Percentiles rank a stretch among this genome's conserved stretches.
Evolutionary conservation across 768 basidiomycete species (phyloP).

Genomic region (Mycena pura): DNA sequence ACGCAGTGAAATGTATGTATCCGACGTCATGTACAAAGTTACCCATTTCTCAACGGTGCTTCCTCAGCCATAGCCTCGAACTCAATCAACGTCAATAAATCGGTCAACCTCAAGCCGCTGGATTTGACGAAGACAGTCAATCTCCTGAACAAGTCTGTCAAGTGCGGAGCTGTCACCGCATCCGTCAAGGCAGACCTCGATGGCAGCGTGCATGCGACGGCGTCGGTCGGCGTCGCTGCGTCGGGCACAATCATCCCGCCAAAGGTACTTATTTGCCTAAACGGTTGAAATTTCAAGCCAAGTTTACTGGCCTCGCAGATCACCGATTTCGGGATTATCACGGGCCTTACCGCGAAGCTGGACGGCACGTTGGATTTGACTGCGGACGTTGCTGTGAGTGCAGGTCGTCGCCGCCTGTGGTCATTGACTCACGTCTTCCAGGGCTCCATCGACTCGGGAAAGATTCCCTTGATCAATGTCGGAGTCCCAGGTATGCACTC

Average conservation of each 20-base stretch:
- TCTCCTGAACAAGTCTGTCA: constrained; percentile 33
- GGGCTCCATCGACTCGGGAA: constrained; percentile 51
- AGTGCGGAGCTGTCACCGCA: constrained; percentile 32
- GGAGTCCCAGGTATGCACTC: constrained; percentile 43
- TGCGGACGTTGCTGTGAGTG: constrained; percentile 44
- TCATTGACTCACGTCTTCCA: constrained; percentile 5
- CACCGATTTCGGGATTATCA: constrained; percentile 13
- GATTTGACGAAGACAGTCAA: constrained; percentile 39
- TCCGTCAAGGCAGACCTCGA: constrained; percentile 37
- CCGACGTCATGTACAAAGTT: neutral
- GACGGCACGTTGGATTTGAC: constrained; percentile 45
- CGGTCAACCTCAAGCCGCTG: constrained; percentile 38
- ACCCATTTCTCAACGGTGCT: too few relatives aligned
- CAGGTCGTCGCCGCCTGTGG: too few relatives aligned
- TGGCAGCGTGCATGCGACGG: constrained; percentile 41
- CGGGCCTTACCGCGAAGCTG: constrained; percentile 45
- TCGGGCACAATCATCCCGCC: constrained; percentile 55
- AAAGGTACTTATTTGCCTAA: constrained; percentile 28
- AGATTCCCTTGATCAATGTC: constrained; percentile 45
- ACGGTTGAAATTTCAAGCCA: neutral
- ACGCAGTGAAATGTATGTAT: neutral
- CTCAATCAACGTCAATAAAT: constrained; percentile 34
- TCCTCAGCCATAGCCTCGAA: neutral
- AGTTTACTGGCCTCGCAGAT: neutral
- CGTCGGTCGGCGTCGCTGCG: constrained; percentile 47